phyloP scores from a whole-genome alignment of 257 asterid species.

The Orobanche coerulescens region DNA sequence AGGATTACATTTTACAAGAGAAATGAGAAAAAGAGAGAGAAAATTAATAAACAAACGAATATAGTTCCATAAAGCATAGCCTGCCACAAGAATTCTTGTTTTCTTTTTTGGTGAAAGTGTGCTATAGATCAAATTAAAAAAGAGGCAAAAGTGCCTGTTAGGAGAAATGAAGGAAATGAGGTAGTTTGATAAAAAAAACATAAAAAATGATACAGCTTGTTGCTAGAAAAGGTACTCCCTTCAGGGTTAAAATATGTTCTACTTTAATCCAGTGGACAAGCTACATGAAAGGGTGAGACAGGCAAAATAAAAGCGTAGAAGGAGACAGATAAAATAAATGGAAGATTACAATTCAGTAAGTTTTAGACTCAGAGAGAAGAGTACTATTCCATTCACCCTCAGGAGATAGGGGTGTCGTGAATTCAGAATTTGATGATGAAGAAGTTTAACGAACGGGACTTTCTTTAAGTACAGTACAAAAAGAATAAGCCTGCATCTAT shows the following conservation, averaged over 20 bases:
- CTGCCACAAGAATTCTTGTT: neutral
- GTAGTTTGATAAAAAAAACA: neutral
- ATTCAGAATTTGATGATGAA: neutral
- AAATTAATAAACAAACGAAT: too few species aligned
- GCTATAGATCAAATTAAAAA: too few species aligned
- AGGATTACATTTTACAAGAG: too few species aligned
- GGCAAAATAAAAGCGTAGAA: neutral
- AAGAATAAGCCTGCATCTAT: neutral
- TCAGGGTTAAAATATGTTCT: neutral
- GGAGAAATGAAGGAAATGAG: too few species aligned
- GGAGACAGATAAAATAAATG: neutral
- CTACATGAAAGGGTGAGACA: neutral
- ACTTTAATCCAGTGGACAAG: neutral
- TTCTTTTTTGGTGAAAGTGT: neutral
- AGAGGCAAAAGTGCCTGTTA: too few species aligned
- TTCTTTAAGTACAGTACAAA: neutral
- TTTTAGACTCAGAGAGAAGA: neutral
- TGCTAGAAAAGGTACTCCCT: neutral
- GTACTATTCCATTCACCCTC: neutral
- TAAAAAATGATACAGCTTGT: neutral
- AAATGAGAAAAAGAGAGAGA: too few species aligned
- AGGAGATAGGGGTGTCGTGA: neutral
- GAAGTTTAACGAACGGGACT: neutral
- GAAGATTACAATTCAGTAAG: neutral
- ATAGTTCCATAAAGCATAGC: too few species aligned